Evolutionary conservation across 495 filamentous ascomycete species (phyloP).

Genomic region (Penicillium coffeae): DNA sequence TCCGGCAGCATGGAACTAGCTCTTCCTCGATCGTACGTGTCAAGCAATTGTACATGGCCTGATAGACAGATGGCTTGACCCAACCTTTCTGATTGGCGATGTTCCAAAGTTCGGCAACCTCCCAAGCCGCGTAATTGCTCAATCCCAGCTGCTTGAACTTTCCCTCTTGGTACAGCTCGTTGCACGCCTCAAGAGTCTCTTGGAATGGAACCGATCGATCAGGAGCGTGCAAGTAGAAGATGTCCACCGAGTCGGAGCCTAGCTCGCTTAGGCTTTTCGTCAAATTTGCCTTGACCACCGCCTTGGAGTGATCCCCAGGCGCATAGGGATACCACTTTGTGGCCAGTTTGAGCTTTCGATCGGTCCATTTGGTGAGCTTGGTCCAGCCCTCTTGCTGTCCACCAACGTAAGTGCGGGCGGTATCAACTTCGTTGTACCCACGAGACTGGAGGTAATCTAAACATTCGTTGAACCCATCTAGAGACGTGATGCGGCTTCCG

Average conservation of each 20-base stretch:
- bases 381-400: not conserved
- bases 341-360: not conserved
- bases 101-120: constrained; percentile 80
- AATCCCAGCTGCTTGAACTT: constrained; percentile 78
- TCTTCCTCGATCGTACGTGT: constrained; percentile 73
- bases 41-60: constrained; percentile 54
- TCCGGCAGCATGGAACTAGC: constrained; percentile 68
- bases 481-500: not conserved
- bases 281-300: not conserved
- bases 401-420: not conserved
- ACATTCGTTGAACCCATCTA: not conserved
- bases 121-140: constrained; percentile 78
- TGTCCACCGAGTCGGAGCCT: not conserved
- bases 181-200: constrained; percentile 67
- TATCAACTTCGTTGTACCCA: not conserved
- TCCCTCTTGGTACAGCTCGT: constrained; percentile 75
- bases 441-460: not conserved
- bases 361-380: not conserved
- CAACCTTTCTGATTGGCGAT: constrained; percentile 69
- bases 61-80: constrained; percentile 54
- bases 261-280: not conserved
- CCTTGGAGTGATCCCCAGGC: not conserved
- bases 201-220: constrained; percentile 73
- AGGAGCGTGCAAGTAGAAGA: constrained; percentile 72
- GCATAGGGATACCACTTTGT: constrained; percentile 1